phyloP scores from a whole-genome alignment of 345 rosid genomes.

The Arabidopsis arenosa region DNA sequence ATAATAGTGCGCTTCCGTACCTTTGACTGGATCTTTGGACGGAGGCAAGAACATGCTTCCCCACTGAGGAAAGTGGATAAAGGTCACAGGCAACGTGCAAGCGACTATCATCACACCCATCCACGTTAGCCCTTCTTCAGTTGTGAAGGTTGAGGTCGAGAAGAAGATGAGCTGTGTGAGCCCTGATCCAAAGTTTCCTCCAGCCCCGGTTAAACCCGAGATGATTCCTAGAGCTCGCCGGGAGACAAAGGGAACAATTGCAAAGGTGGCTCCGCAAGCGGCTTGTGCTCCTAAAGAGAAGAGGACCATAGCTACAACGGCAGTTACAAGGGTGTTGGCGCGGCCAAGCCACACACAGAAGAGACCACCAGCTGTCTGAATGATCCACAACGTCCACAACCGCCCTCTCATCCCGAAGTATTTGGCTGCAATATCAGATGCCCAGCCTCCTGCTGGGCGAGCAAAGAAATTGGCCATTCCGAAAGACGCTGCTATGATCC shows the following conservation, averaged over 20 bases:
- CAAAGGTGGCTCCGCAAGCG: conserved; percentile 64
- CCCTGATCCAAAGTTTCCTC: conserved; percentile 68
- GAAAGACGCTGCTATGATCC: conserved; percentile 59
- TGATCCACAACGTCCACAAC: conserved; percentile 61
- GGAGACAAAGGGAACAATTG: conserved; percentile 62
- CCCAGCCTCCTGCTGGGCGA: conserved; percentile 58
- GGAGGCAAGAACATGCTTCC: conserved; percentile 67
- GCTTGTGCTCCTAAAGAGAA: conserved; percentile 64
- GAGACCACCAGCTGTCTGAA: conserved; percentile 63
- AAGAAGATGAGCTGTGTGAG: conserved; percentile 60
- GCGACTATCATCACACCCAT: conserved; percentile 67
- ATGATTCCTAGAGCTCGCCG: conserved; percentile 60
- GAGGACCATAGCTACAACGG: conserved; percentile 55
- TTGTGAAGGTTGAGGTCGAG: conserved; percentile 45
- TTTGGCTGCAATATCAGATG: conserved; percentile 52
- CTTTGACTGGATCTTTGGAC: conserved; percentile 45
- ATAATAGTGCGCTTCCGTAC: conserved; percentile 59
- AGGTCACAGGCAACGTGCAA: conserved; percentile 54
- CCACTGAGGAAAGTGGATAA: conserved; percentile 67
- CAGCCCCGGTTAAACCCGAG: conserved; percentile 60
- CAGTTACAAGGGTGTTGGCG: conserved; percentile 44
- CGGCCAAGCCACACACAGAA: conserved; percentile 61
- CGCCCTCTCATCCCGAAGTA: conserved; percentile 61
- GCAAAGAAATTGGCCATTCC: conserved; percentile 66
- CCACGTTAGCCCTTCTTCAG: conserved; percentile 49